Evolutionary conservation across 495 filamentous ascomycete genomes (phyloP), one percentile per base, ranked within the genome.

Genomic region (Aspergillus funiculosus): DNA sequence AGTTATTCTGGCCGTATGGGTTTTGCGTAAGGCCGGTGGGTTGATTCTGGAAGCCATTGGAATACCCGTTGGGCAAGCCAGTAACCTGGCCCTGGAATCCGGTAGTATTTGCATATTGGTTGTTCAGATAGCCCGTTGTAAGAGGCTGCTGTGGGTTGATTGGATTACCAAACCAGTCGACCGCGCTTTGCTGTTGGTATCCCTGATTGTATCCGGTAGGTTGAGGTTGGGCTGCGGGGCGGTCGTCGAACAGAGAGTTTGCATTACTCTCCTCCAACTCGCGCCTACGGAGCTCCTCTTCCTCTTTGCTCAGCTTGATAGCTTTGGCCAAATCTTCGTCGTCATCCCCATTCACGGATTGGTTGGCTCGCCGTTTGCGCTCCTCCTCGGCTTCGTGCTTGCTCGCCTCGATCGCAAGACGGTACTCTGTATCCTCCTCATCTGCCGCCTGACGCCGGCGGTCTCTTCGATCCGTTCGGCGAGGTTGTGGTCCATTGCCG

Each of bases 151-250:
- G 82, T 53, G 79, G 73, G 55, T 79, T 76, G 48, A 96, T 82
- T 11, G 87, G 88, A 66, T 99, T 99, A 19, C 91, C 94, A 48
- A 88, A 89, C 81, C 90, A 96, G 63, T 99, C 94, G 20, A 99
- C 94, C 6, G 87, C 86, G 44, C 80, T 79, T 56, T 94, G 90
- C 65, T 99, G 94, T 67, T 95, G 88, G 58, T 97, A 99, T 29
- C 91, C 89, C 66, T 95, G 90, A 63, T 96, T 96, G 69, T 84
- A 89, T 3, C 86, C 85, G 6, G 89, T 95, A 21, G 80, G 79
- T 69, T 95, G 89, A 34, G 86, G 76, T 48, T 80, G 80, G 22
- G 75, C 63, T 10, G 86, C 82, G 15, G 81, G 40, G 29, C 28
- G 78, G 57, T 92, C 86, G 54, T 95, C 91, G 56, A 99, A 97